phyloP scores from a whole-genome alignment of 2,329 filamentous ascomycete species.

The Fusarium marasasianum region DNA sequence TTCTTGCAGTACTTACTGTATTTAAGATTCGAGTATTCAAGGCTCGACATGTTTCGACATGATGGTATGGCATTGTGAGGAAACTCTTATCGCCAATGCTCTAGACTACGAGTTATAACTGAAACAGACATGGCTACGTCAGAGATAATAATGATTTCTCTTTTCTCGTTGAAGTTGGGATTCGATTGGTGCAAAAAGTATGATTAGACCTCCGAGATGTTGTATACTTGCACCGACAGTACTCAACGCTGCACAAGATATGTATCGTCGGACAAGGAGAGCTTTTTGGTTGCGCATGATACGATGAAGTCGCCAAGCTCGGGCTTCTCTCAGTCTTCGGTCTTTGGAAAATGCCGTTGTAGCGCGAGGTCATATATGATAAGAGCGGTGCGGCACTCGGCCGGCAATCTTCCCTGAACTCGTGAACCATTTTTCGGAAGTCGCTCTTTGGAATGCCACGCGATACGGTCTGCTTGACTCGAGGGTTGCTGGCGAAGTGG shows the following conservation, averaged over 20 bases:
- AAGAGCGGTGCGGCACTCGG: slow-evolving; percentile 19
- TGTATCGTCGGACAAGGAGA: neutral
- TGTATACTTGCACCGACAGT: neutral
- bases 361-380: neutral
- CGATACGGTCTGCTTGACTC: slow-evolving; percentile 1
- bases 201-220: neutral
- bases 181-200: neutral
- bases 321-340: neutral
- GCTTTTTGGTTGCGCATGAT: neutral
- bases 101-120: neutral
- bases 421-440: neutral
- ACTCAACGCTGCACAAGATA: neutral
- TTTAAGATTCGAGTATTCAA: too few relatives aligned
- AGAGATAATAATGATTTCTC: neutral
- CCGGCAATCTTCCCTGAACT: slow-evolving; percentile 1
- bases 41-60: neutral
- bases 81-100: neutral
- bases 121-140: neutral
- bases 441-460: slow-evolving; percentile 1
- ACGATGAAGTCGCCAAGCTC: neutral
- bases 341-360: neutral
- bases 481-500: neutral
- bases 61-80: too few relatives aligned
- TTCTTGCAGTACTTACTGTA: neutral
- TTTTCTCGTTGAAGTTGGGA: neutral